Percentiles rank a stretch among this genome's conserved stretches.
Evolutionary conservation across 495 filamentous ascomycete species (phyloP).

Genomic region (Neurospora sp.): DNA sequence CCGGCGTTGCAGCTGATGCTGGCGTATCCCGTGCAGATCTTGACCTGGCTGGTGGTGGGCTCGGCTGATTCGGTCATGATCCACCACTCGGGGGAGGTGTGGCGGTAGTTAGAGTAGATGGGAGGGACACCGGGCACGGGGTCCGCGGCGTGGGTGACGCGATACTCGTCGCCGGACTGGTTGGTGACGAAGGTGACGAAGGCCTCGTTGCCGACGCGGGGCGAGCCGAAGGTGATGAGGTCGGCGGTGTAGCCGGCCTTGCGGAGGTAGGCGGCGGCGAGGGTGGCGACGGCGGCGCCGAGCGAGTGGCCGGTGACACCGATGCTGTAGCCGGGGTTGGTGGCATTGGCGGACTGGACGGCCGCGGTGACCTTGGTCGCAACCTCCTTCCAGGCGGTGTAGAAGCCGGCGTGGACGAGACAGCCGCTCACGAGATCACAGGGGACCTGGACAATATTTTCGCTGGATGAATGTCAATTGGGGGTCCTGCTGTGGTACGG

Average conservation of each 20-base stretch:
- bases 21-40: constrained; percentile 27
- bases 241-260: constrained; percentile 33
- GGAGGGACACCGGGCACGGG: constrained; percentile 57
- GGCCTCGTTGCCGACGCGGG: constrained; percentile 52
- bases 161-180: constrained; percentile 40
- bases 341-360: constrained; percentile 16
- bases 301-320: constrained; percentile 59
- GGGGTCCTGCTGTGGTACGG: neutral
- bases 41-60: constrained; percentile 21
- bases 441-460: constrained; percentile 20
- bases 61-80: constrained; percentile 8
- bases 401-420: constrained; percentile 31
- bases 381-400: constrained; percentile 27
- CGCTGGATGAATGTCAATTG: constrained; percentile 9
- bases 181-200: constrained; percentile 48
- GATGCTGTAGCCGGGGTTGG: constrained; percentile 43
- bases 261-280: constrained; percentile 50
- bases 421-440: constrained; percentile 25
- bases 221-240: constrained; percentile 56
- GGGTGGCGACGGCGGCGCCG: constrained; percentile 52
- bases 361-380: constrained; percentile 8
- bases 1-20: constrained; percentile 33
- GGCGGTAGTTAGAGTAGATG: constrained; percentile 41
- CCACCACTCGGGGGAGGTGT: constrained; percentile 63
- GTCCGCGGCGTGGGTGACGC: constrained; percentile 60